Evolutionary conservation across 768 basidiomycete genomes (phyloP), one percentile per base, ranked within the genome.

Genomic region (Rossbeevera mucosa): DNA sequence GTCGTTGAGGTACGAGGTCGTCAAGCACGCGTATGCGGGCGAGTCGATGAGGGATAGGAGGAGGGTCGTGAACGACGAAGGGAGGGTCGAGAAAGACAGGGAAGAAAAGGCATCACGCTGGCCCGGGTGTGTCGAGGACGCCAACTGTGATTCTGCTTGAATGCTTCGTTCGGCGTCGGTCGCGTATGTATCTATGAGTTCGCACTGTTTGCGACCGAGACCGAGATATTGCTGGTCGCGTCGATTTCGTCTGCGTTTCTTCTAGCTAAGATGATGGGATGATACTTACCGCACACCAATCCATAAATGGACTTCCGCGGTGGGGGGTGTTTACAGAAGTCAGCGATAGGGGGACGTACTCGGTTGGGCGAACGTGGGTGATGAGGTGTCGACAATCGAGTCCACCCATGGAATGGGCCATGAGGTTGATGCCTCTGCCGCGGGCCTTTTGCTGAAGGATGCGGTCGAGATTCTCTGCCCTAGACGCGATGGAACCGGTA

Each of bases 401-500:
- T 0, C 95, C 95, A 18, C 95, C 95, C 96, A 99, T 99, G 7
- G 92, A 94, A 66, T 99, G 96, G 0, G 91, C 96, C 42, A 99
- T 76, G 57, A 99, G 84, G 67, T 99, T 99, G 62, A 98, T 71
- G 8, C 88, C 91, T 44, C 86, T 81, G 5, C 91, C 93, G 13
- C 73, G 76, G 4, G 85, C 83, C 44, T 76, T 84, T 12, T 73
- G 64, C 51, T 81, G 75, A 11, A 99, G 77, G 58, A 87, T 82
- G 21, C 76, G 76, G 67, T 98, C 80, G 57, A 99, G 74, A 42
- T 76, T 79, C 48, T 84, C 76, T 0, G 94, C 88, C 18, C 96
- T 83, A 11, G 88, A 85, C 12, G 81, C 72, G 49, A 99, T 85
- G 0, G 91, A 94, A 4, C 94, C 96, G 14, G 94, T 97, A 4